Evolutionary conservation across 768 basidiomycete genomes (phyloP).

Genomic region (Cystobasidium ongulense): DNA sequence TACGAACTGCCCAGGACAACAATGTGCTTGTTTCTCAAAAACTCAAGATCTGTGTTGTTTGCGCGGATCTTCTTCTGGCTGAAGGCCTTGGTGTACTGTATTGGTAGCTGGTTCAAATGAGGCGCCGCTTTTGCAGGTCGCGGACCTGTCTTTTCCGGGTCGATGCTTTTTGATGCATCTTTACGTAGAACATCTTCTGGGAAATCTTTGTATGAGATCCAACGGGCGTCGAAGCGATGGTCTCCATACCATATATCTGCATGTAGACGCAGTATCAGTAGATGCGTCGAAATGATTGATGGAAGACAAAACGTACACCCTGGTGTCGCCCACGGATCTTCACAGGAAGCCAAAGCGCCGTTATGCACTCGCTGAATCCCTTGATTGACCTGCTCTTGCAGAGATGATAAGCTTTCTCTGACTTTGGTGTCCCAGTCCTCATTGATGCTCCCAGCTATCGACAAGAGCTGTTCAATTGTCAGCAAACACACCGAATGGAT

Average conservation of each 20-base stretch:
- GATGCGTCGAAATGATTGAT: not conserved
- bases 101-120: not conserved
- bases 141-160: not conserved
- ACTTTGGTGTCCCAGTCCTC: not conserved
- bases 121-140: not conserved
- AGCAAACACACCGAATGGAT: not conserved
- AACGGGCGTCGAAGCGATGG: not conserved
- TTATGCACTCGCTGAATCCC: not conserved
- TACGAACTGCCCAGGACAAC: constrained; percentile 24
- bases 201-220: not conserved
- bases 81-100: constrained; percentile 3
- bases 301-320: constrained; percentile 12
- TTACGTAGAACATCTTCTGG: not conserved
- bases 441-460: not conserved
- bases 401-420: not conserved
- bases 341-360: not conserved
- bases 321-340: constrained; percentile 1
- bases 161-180: not conserved
- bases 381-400: not conserved
- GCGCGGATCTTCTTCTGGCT: not conserved
- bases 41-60: constrained; percentile 9
- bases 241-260: constrained; percentile 27
- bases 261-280: not conserved
- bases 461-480: not conserved
- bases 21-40: constrained; percentile 23